These are phyloP conservation scores for Bauhinia variegata DNA, from an alignment of 306 rosid species.

Conservation along the genomic window DNA sequence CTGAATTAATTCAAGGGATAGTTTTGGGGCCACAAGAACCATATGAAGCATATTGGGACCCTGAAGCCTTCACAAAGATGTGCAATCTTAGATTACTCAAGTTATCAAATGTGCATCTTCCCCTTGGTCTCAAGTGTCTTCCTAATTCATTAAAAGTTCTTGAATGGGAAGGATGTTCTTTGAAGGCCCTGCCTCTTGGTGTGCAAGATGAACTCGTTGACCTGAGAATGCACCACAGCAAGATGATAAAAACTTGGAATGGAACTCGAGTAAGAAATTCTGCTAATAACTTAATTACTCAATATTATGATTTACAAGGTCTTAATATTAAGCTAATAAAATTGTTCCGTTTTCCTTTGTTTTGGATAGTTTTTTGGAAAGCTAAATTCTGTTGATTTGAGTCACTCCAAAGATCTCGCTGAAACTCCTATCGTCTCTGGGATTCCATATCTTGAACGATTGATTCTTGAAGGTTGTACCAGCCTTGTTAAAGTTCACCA, in stretches of 20 bases:
- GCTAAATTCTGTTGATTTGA: constrained; percentile 35
- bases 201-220: constrained; percentile 30
- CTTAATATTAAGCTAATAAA: not conserved
- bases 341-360: not conserved
- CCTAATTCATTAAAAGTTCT: constrained; percentile 14
- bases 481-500: constrained; percentile 22
- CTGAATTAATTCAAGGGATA: constrained; percentile 2
- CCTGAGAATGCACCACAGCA: constrained; percentile 29
- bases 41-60: constrained; percentile 10
- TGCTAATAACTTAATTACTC: not conserved
- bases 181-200: constrained; percentile 1
- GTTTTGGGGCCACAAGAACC: not conserved
- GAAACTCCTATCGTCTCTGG: constrained; percentile 21
- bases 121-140: not conserved
- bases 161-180: constrained; percentile 11
- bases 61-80: constrained; percentile 28
- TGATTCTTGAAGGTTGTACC: constrained; percentile 33
- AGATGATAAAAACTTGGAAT: constrained; percentile 1
- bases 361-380: constrained; percentile 22
- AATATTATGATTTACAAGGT: not conserved
- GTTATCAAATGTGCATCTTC: constrained; percentile 11
- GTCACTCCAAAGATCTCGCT: constrained; percentile 8
- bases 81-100: constrained; percentile 27
- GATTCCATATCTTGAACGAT: constrained; percentile 18
- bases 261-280: constrained; percentile 14